phyloP scores from a whole-genome alignment of 352 stramenopile genomes.

The Phytophthora foliorum region DNA sequence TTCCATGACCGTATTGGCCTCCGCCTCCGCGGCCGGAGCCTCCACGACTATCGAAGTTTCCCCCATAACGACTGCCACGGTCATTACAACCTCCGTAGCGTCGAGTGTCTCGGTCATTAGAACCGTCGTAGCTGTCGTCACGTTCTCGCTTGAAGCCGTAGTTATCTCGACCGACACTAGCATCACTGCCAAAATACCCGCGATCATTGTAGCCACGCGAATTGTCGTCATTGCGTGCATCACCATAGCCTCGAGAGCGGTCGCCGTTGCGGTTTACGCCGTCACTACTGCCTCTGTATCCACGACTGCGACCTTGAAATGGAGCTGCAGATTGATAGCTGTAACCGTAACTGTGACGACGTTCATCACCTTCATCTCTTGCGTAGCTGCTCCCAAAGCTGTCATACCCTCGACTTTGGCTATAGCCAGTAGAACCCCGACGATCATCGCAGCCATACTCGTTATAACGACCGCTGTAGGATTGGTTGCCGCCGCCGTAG shows the following conservation, averaged over 20 bases:
- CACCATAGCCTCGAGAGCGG: background rate
- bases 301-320: conserved; percentile 4
- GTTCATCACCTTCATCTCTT: too few relatives aligned
- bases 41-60: background rate
- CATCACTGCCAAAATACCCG: background rate
- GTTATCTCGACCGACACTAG: background rate
- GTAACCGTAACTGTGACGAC: background rate
- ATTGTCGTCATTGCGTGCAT: conserved; percentile 8
- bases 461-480: conserved; percentile 10
- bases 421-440: background rate
- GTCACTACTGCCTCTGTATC: background rate
- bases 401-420: conserved; percentile 1
- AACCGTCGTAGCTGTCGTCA: background rate
- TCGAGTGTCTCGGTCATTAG: background rate
- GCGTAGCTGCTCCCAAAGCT: background rate
- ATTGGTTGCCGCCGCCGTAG: conserved; percentile 13
- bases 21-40: too few relatives aligned
- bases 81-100: conserved; percentile 3
- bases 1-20: background rate
- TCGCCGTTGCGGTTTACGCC: background rate
- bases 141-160: background rate
- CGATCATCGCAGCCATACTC: conserved; percentile 2
- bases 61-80: background rate
- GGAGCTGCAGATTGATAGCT: background rate
- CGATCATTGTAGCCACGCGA: conserved; percentile 4